These are phyloP conservation scores for Collybia sp. DNA, from an alignment of 768 basidiomycete species.

Conservation along the genomic window DNA sequence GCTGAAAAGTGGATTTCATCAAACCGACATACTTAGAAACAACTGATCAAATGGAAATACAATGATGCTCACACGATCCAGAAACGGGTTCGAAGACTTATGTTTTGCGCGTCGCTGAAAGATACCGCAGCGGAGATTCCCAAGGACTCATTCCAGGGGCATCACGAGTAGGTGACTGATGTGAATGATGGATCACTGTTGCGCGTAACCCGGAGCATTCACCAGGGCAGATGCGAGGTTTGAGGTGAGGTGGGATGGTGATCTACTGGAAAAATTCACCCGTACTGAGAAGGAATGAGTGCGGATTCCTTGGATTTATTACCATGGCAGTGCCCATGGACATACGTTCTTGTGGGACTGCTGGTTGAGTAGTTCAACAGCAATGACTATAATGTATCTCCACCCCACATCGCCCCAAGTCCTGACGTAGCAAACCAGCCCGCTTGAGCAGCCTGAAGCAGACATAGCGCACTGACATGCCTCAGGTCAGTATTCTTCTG, in stretches of 20 bases:
- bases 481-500: too few relatives aligned
- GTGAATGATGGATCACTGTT: constrained; percentile 7
- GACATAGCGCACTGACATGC: too few relatives aligned
- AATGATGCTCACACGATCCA: neutral
- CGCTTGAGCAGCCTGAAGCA: too few relatives aligned
- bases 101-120: neutral
- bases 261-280: constrained; percentile 16
- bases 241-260: constrained; percentile 3
- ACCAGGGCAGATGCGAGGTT: constrained; percentile 3
- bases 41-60: constrained; percentile 6
- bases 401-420: too few relatives aligned
- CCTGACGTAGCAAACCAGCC: too few relatives aligned
- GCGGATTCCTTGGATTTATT: too few relatives aligned
- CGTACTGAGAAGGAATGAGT: neutral
- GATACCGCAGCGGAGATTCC: neutral
- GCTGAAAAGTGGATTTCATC: neutral
- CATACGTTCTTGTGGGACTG: too few relatives aligned
- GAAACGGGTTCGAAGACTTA: neutral
- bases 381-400: too few relatives aligned
- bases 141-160: constrained; percentile 8
- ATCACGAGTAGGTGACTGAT: constrained; percentile 8
- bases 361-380: too few relatives aligned
- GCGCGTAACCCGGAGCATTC: constrained; percentile 14
- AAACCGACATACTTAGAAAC: constrained; percentile 5
- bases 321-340: too few relatives aligned